Evolutionary conservation across 345 rosid species (phyloP).

Genomic region (Murraya paniculata): DNA sequence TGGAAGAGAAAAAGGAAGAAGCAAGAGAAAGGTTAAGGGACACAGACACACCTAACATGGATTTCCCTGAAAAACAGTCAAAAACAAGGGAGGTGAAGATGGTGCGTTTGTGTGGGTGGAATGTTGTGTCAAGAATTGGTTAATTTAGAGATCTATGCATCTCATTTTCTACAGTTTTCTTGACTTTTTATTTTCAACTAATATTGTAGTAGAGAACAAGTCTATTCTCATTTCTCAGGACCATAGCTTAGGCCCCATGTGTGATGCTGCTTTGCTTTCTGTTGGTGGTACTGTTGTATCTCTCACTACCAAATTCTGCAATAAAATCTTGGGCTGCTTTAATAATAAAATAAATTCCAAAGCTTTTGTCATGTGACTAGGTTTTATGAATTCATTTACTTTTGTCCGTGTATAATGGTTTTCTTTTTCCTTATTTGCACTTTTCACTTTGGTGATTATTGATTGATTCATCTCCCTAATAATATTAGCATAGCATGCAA

Average conservation of each 20-base stretch:
- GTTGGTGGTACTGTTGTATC: background rate
- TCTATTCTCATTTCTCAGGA: constrained; percentile 20
- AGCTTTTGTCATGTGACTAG: background rate
- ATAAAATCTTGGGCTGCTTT: background rate
- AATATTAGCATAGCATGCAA: background rate
- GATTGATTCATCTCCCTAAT: background rate
- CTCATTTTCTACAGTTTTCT: constrained; percentile 24
- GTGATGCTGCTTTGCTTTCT: constrained; percentile 5
- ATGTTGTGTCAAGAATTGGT: constrained; percentile 30
- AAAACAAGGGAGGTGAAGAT: constrained; percentile 7
- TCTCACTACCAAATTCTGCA: background rate
- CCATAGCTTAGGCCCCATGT: constrained; percentile 15
- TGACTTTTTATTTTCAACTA: constrained; percentile 13
- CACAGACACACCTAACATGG: constrained; percentile 19
- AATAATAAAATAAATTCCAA: no score
- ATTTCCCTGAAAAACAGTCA: constrained; percentile 21
- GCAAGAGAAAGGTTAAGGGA: constrained; percentile 8
- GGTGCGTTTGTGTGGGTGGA: constrained; percentile 33
- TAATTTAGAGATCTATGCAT: constrained; percentile 22
- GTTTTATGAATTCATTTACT: background rate
- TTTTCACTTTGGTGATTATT: background rate
- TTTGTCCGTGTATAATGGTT: background rate
- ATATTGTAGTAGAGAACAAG: constrained; percentile 20
- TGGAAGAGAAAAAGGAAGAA: background rate
- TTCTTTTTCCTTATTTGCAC: background rate